Evolutionary conservation across 2,329 filamentous ascomycete genomes (phyloP).

Genomic region (Decorospora gaudefroyi): DNA sequence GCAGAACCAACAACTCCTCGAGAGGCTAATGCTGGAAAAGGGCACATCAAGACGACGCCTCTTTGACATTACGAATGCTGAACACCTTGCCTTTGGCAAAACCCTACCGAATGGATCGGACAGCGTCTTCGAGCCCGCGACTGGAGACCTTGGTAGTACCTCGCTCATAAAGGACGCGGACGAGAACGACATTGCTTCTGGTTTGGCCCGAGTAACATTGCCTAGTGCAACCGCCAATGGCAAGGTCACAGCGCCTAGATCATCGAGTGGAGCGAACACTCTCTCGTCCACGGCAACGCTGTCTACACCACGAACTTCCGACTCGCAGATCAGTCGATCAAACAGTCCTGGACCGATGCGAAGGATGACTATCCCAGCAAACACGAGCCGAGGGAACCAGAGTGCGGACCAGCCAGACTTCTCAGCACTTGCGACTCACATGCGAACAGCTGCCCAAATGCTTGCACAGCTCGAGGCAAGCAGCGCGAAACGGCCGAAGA

Average conservation of each 20-base stretch:
- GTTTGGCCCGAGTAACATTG: slow-evolving; percentile 38
- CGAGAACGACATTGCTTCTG: slow-evolving; percentile 48
- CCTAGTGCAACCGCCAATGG: slow-evolving; percentile 27
- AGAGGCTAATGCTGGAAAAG: slow-evolving; percentile 68
- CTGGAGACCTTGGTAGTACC: slow-evolving; percentile 76
- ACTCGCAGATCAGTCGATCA: slow-evolving; percentile 68
- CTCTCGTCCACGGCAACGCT: slow-evolving; percentile 64
- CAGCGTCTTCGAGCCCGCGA: slow-evolving; percentile 82
- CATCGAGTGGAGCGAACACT: slow-evolving; percentile 66
- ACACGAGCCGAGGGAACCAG: slow-evolving; percentile 56
- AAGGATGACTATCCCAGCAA: slow-evolving; percentile 62
- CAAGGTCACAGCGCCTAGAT: slow-evolving; percentile 54
- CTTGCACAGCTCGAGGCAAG: slow-evolving; percentile 80
- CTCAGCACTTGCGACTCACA: slow-evolving; percentile 80
- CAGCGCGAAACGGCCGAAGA: slow-evolving; percentile 75
- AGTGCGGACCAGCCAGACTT: slow-evolving; percentile 75
- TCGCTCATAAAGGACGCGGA: slow-evolving; percentile 65
- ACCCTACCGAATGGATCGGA: slow-evolving; percentile 58
- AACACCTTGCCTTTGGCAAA: slow-evolving; percentile 54
- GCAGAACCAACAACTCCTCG: slow-evolving; percentile 70
- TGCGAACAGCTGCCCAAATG: slow-evolving; percentile 87
- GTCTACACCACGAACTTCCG: slow-evolving; percentile 70
- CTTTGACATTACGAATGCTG: slow-evolving; percentile 65
- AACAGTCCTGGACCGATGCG: slow-evolving; percentile 66
- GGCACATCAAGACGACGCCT: slow-evolving; percentile 59